Base-by-base conservation (phyloP, 2,329 filamentous ascomycete genomes). In the Balansia obtecta region DNA sequence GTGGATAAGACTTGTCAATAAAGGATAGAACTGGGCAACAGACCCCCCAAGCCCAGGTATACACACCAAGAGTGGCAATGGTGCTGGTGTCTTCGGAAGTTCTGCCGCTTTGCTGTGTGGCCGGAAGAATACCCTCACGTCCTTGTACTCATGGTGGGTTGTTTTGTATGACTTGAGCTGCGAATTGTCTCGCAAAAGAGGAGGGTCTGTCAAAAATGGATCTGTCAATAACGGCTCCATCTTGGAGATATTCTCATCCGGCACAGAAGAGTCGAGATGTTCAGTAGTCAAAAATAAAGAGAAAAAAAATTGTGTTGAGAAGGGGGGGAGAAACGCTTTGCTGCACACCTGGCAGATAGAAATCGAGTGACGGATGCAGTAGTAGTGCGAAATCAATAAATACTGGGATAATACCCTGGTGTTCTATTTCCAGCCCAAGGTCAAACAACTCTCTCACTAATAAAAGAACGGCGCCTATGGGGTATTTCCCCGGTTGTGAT, bases 31-130 rank as follows among this genome's bases (percentile, higher is more conserved):
- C 62, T 97, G 93, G 11, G 88, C 85, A 22, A 89, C 77, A 0
- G 88, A 95, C 46, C 93, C 93, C n/a, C 91, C 93, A 10, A 97
- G 75, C 1, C 93, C 93, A 61, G 97, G 93, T 51, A 97, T 75
- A 62, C 94, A 95, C 42, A 97, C 89, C 3, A 97, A 71, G 10
- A 98, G 70, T 1, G 93, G 93, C 11, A 96, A 69, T 0, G 86
- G 83, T 0, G 78, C 75, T 1, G 88, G 88, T 20, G 46, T 47
- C 37, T 43, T 51, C 15, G 52, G 52, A 4, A 97, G 75, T 64
- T 93, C 86, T 53, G 83, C 79, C n/a, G 83, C 81, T 61, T 96
- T 88, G 18, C 82, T 78, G 67, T 96, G 93, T 50, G 80, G 79
- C 51, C 85, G 80, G 68, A 85, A 90, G 65, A 97, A 96, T 42